Percentiles rank a stretch among this genome's conserved stretches.
phyloP scores from a whole-genome alignment of 2,329 filamentous ascomycete genomes.

The Ilyonectria sp. region DNA sequence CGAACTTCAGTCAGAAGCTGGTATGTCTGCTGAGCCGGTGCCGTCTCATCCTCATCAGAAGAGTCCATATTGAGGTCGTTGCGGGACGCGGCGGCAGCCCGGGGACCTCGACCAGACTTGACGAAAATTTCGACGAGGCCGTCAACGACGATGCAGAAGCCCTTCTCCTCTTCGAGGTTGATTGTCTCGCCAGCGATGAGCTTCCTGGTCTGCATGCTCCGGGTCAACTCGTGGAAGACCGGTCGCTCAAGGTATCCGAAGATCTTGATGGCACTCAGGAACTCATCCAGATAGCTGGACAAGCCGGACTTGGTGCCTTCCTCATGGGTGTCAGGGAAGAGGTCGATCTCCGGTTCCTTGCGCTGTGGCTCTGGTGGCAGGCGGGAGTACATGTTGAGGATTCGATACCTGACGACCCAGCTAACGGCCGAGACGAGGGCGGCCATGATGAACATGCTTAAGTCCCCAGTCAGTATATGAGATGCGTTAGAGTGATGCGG shows the following conservation, averaged over 20 bases:
- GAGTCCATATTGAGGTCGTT: constrained; percentile 52
- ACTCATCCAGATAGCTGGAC: constrained; percentile 97
- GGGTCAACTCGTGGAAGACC: constrained; percentile 96
- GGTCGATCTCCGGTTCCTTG: constrained; percentile 94
- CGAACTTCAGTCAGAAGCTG: constrained; percentile 97
- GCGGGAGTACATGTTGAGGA: constrained; percentile 96
- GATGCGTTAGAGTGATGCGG: constrained; percentile 12
- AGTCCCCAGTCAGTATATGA: constrained; percentile 32
- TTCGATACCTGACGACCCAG: constrained; percentile 96
- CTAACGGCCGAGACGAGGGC: constrained; percentile 86
- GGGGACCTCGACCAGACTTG: constrained; percentile 80
- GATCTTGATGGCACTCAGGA: constrained; percentile 98
- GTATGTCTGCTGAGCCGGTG: constrained; percentile 84
- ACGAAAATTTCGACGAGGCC: constrained; percentile 98
- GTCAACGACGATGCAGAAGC: constrained; percentile 97
- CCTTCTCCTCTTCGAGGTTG: constrained; percentile 96
- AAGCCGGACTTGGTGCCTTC: constrained; percentile 91
- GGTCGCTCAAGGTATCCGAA: constrained; percentile 97
- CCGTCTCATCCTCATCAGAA: constrained; percentile 78
- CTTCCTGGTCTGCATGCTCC: constrained; percentile 98
- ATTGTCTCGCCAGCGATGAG: constrained; percentile 96
- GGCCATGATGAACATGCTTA: constrained; percentile 81
- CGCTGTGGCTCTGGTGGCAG: constrained; percentile 94
- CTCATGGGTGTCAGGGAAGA: constrained; percentile 94
- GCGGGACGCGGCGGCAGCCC: constrained; percentile 48